A percentile compares a stretch with the other conserved stretches of the same genome.
These are phyloP conservation scores for Fusarium paranaense DNA, from an alignment of 2,329 filamentous ascomycete genomes.

Conservation along the genomic window DNA sequence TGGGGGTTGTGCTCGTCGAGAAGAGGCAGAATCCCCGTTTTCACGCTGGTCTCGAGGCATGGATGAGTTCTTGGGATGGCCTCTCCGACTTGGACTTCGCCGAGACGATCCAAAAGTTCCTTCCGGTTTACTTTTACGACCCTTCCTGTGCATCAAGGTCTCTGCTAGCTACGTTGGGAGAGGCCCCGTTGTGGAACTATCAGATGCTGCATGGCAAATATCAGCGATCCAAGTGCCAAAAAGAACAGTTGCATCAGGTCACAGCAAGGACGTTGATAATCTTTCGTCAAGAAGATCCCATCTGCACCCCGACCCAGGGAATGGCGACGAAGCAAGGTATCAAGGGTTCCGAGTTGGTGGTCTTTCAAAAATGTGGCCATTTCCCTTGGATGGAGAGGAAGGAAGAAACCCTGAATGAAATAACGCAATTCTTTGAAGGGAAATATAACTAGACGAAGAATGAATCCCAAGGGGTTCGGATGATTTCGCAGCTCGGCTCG, in stretches of 20 bases:
- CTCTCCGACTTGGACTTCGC: neutral
- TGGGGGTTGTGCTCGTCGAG: neutral
- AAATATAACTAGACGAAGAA: neutral
- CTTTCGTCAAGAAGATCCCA: neutral
- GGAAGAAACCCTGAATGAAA: neutral
- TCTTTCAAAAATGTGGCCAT: neutral
- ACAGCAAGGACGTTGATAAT: neutral
- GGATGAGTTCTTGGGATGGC: neutral
- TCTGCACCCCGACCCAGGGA: neutral
- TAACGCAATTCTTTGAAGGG: neutral
- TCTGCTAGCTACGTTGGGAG: rapidly evolving
- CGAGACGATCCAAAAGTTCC: neutral
- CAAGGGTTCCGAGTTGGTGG: neutral
- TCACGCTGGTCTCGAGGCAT: neutral
- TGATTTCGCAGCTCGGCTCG: neutral
- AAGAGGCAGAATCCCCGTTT: neutral
- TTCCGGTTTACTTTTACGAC: neutral
- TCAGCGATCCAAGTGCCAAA: neutral
- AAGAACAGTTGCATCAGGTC: neutral
- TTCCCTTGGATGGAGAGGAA: neutral
- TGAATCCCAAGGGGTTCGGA: neutral
- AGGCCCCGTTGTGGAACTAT: neutral
- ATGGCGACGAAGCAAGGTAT: neutral
- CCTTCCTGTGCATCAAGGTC: neutral
- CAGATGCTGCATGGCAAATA: neutral